phyloP scores from a whole-genome alignment of 208 protist species.

The Trichomonas vaginalis region DNA sequence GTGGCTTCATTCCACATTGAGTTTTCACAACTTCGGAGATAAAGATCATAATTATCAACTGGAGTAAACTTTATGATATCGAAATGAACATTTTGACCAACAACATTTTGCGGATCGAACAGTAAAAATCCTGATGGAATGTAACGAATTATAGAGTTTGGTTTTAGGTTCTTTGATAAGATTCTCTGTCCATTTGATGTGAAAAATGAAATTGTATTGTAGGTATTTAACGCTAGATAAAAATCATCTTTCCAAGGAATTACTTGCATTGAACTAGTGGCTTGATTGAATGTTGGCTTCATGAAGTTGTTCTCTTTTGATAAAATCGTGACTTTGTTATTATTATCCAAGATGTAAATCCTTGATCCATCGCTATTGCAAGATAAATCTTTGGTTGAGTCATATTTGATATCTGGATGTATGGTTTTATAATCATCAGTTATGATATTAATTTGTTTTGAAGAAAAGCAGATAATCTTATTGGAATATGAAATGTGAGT shows the following conservation, averaged over 20 bases:
- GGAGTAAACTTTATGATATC: neutral
- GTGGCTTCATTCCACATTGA: neutral
- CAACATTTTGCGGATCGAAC: neutral
- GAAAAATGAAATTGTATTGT: neutral
- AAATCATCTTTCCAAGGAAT: neutral
- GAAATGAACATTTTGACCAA: neutral
- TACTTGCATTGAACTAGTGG: neutral
- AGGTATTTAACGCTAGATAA: neutral
- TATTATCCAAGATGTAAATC: neutral
- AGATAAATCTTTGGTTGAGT: neutral
- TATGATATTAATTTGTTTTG: neutral
- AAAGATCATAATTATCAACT: neutral
- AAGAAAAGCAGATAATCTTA: neutral
- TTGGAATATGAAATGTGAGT: neutral
- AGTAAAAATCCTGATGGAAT: neutral
- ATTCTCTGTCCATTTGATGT: neutral
- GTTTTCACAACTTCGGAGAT: neutral
- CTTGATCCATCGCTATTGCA: neutral
- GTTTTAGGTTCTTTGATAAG: neutral
- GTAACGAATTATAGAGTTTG: neutral
- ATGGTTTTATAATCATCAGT: neutral
- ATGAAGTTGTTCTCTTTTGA: neutral
- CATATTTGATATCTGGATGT: neutral
- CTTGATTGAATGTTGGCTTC: neutral
- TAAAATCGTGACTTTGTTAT: neutral